Evolutionary conservation across 192 early-diverging fungal genomes (phyloP).

Genomic region (Geranomyces michiganensis): DNA sequence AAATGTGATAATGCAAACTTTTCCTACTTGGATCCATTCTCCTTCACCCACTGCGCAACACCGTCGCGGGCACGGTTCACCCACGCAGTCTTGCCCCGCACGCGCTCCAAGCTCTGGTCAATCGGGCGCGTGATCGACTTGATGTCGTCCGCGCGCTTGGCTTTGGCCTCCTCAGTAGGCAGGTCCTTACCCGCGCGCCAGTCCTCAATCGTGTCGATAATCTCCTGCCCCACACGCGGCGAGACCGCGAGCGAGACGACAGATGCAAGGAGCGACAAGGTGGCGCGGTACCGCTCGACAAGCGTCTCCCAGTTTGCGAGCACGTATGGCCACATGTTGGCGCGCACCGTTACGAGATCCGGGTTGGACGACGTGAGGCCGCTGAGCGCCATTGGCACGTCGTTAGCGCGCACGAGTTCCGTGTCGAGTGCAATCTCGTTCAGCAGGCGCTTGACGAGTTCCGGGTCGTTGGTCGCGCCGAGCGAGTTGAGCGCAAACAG

Average conservation of each 20-base stretch:
- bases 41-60: conserved; percentile 32
- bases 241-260: conserved; percentile 13
- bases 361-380: conserved; percentile 23
- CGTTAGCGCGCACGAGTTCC: conserved; percentile 58
- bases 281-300: conserved; percentile 16
- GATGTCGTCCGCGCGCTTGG: conserved; percentile 35
- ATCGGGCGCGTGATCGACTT: conserved; percentile 33
- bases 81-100: conserved; percentile 34
- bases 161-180: conserved; percentile 25
- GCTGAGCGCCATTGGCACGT: conserved; percentile 15
- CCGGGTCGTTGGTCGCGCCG: conserved; percentile 51
- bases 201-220: conserved; percentile 35
- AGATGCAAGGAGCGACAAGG: conserved; percentile 20
- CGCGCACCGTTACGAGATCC: conserved; percentile 14
- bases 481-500: conserved; percentile 60
- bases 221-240: conserved; percentile 25
- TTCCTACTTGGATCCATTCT: not conserved
- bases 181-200: conserved; percentile 38
- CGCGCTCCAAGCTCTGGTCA: conserved; percentile 38
- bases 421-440: conserved; percentile 84
- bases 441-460: conserved; percentile 59
- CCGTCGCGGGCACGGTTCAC: conserved; percentile 20
- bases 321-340: conserved; percentile 28
- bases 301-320: conserved; percentile 31
- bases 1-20: too few species aligned